Evolutionary conservation across 495 filamentous ascomycete species (phyloP).

Genomic region (Trichoderma virens): DNA sequence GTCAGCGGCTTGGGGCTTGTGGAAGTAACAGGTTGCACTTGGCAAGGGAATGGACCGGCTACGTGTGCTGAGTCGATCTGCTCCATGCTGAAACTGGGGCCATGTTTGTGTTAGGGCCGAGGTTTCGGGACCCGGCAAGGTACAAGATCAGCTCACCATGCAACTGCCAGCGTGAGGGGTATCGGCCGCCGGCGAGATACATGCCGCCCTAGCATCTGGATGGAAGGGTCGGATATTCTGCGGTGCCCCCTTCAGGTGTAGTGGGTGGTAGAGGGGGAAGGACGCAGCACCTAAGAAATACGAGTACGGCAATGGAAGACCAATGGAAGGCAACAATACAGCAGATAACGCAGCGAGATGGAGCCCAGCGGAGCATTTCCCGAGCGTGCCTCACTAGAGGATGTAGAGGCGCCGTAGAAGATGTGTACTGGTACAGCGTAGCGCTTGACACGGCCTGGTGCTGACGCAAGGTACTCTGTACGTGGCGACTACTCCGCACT

Average conservation of each 20-base stretch:
- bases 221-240: not conserved
- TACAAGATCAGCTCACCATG: not conserved
- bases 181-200: not conserved
- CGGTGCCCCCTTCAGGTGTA: not conserved
- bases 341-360: conserved; percentile 4
- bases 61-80: conserved; percentile 5
- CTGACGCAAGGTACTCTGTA: not conserved
- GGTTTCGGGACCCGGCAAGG: not conserved
- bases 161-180: not conserved
- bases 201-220: not conserved
- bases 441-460: not conserved
- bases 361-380: not conserved
- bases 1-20: conserved; percentile 10
- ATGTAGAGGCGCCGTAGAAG: not conserved
- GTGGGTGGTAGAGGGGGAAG: not conserved
- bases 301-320: not conserved
- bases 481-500: not conserved
- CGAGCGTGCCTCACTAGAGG: not conserved
- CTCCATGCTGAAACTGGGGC: not conserved
- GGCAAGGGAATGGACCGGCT: not conserved
- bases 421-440: not conserved
- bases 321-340: too few species aligned
- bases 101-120: not conserved
- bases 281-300: not conserved
- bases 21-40: conserved; percentile 6